Conservation (phyloP, 2,329 filamentous ascomycete genomes). For the Fusarium fracticaudum region DNA sequence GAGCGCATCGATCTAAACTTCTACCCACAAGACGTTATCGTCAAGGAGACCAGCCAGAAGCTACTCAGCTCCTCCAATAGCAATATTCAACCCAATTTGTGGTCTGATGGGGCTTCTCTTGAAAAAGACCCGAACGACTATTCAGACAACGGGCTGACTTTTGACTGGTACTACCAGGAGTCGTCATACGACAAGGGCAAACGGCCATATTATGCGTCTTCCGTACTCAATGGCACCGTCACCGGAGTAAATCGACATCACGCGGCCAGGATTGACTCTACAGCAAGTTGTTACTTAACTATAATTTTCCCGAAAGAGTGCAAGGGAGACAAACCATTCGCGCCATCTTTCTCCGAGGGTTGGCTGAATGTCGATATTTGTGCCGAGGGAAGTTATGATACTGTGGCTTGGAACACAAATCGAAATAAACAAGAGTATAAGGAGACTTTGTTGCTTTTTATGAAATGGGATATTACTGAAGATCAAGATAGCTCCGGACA, state of each 20-base stretch:
- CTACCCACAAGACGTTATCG: neutral
- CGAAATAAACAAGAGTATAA: conserved; percentile 15
- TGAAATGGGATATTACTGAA: neutral
- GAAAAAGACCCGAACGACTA: neutral
- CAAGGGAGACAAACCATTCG: neutral
- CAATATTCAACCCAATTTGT: conserved; percentile 6
- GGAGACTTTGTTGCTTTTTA: conserved; percentile 10
- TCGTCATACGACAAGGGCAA: neutral
- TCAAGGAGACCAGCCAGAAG: neutral
- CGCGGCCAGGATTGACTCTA: conserved; percentile 19
- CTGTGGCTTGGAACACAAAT: neutral
- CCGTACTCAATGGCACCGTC: neutral
- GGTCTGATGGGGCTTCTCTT: neutral
- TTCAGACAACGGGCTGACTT: neutral
- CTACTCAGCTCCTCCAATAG: neutral
- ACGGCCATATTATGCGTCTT: conserved; percentile 2
- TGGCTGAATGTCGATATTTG: neutral
- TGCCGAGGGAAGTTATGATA: conserved; percentile 3
- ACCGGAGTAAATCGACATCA: conserved; percentile 11
- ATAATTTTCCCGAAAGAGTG: neutral
- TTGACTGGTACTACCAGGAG: neutral
- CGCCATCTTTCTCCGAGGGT: neutral
- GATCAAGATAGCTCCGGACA: neutral
- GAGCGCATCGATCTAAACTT: neutral
- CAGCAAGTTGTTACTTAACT: neutral